Evolutionary conservation across 805 yeast genomes (phyloP).

Genomic region (Cyberlindnera maritima): DNA sequence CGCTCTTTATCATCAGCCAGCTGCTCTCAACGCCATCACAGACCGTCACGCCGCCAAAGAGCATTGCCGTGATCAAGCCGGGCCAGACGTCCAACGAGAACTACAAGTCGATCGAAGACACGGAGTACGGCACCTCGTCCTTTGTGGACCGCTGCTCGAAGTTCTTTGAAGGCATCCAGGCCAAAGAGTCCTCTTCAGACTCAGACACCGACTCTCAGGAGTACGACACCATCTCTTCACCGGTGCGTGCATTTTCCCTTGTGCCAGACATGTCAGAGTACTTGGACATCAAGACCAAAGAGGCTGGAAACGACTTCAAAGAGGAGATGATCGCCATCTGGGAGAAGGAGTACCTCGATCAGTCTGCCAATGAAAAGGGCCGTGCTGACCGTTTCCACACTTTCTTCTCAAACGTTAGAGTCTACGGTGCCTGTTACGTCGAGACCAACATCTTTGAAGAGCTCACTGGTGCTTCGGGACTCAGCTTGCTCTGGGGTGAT

Average conservation of each 20-base stretch:
- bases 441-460: conserved; percentile 14
- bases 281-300: conserved; percentile 3
- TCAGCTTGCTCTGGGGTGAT: conserved; percentile 11
- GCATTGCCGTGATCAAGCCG: conserved; percentile 6
- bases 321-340: conserved; percentile 4
- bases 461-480: conserved; percentile 1
- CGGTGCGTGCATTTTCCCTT: neutral
- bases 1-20: conserved; percentile 4
- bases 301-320: neutral
- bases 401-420: conserved; percentile 19
- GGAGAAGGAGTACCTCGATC: conserved; percentile 5
- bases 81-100: conserved; percentile 13
- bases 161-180: conserved; percentile 10
- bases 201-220: conserved; percentile 1
- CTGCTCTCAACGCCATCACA: neutral
- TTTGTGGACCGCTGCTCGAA: conserved; percentile 11
- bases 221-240: conserved; percentile 1
- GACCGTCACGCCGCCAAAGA: neutral
- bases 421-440: conserved; percentile 25
- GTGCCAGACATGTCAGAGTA: conserved; percentile 4
- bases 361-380: neutral
- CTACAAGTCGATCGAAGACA: conserved; percentile 2
- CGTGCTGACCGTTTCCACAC: conserved; percentile 10
- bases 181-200: conserved; percentile 1
- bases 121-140: neutral